Evolutionary conservation across 768 basidiomycete genomes (phyloP).

Genomic region (Lyophyllum atratum): DNA sequence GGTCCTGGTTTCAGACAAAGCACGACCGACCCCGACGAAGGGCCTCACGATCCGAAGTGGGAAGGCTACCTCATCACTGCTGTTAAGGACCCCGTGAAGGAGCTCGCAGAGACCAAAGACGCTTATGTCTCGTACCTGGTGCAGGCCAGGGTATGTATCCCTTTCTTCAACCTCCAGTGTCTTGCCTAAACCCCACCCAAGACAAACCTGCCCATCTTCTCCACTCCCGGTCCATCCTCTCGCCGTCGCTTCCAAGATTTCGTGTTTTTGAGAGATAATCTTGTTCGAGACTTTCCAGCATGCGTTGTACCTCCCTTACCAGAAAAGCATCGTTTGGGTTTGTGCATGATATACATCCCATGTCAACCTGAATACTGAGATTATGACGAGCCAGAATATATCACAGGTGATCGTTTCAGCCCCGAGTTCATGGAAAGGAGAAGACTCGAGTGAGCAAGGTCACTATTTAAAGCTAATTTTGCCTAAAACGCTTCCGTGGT

Average conservation of each 20-base stretch:
- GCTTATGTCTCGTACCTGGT: slow-evolving; percentile 95
- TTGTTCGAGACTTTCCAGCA: slow-evolving; percentile 91
- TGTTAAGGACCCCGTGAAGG: slow-evolving; percentile 93
- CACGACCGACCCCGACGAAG: slow-evolving; percentile 67
- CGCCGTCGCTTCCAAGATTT: slow-evolving; percentile 97
- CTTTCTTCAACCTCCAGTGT: not conserved
- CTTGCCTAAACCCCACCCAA: slow-evolving; percentile 30
- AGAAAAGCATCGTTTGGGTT: slow-evolving; percentile 95
- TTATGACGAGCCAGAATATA: slow-evolving; percentile 66
- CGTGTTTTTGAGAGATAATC: slow-evolving; percentile 86
- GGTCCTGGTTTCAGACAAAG: slow-evolving; percentile 85
- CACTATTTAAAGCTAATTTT: not conserved
- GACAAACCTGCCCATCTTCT: slow-evolving; percentile 92
- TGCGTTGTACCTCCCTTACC: slow-evolving; percentile 98
- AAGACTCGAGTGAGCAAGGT: slow-evolving; percentile 70
- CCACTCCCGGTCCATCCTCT: slow-evolving; percentile 68
- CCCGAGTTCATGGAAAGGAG: slow-evolving; percentile 96
- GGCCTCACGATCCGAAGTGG: slow-evolving; percentile 88
- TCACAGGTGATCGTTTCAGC: slow-evolving; percentile 97
- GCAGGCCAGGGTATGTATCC: slow-evolving; percentile 69
- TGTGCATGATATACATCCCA: slow-evolving; percentile 27
- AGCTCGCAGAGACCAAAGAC: slow-evolving; percentile 96
- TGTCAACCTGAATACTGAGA: slow-evolving; percentile 1
- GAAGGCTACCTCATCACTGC: slow-evolving; percentile 81
- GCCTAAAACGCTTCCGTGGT: not conserved